These are phyloP conservation scores for Talinum fruticosum DNA, from an alignment of 148 eudicot genomes.

Conservation along the genomic window DNA sequence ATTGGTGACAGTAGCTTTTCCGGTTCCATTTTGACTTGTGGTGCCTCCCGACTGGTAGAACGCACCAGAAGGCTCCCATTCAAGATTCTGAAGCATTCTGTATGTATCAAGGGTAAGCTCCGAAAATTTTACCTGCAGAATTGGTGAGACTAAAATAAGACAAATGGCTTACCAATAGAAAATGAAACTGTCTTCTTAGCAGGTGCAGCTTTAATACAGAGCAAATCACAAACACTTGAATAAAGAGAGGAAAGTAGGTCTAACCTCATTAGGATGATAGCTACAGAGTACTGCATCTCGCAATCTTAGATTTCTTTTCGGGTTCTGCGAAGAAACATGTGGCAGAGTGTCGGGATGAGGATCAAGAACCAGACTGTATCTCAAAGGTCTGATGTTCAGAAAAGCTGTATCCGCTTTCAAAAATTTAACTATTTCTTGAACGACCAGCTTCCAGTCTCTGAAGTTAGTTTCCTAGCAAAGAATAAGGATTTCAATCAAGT, in stretches of 20 bases:
- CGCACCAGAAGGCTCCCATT: slow-evolving; percentile 93
- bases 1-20: slow-evolving; percentile 44
- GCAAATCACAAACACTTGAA: neutral
- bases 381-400: slow-evolving; percentile 86
- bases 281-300: slow-evolving; percentile 78
- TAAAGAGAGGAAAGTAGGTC: slow-evolving; percentile 17
- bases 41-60: slow-evolving; percentile 61
- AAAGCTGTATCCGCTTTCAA: slow-evolving; percentile 86
- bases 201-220: neutral
- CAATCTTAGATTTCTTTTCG: slow-evolving; percentile 65
- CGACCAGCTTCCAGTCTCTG: slow-evolving; percentile 90
- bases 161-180: neutral
- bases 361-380: slow-evolving; percentile 80
- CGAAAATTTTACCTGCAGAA: slow-evolving; percentile 70
- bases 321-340: slow-evolving; percentile 38
- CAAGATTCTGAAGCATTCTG: slow-evolving; percentile 86
- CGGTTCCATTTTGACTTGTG: slow-evolving; percentile 51
- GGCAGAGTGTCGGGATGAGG: slow-evolving; percentile 76
- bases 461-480: slow-evolving; percentile 73
- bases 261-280: slow-evolving; percentile 85
- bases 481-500: slow-evolving; percentile 29
- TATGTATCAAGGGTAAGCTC: slow-evolving; percentile 84
- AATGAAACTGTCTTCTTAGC: neutral
- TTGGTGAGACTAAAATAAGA: neutral
- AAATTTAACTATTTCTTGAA: slow-evolving; percentile 86